phyloP scores from a whole-genome alignment of 257 asterid genomes.

The Ophiorrhiza pumila region DNA sequence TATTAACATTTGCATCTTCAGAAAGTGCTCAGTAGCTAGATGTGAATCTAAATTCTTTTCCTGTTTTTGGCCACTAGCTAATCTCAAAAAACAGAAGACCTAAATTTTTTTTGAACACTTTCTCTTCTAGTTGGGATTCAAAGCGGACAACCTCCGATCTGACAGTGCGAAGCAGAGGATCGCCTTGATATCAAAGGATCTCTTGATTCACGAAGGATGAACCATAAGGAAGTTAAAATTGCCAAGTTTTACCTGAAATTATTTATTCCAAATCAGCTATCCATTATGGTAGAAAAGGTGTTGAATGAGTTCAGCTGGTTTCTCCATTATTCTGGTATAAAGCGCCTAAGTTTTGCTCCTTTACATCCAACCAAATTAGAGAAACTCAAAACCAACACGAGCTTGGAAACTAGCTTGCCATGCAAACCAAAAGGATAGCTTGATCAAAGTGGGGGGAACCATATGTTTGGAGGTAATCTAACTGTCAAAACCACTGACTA shows the following conservation, averaged over 20 bases:
- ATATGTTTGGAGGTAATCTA: constrained; percentile 19
- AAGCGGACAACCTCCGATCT: constrained; percentile 69
- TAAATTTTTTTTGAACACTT: neutral
- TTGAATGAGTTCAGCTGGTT: constrained; percentile 4
- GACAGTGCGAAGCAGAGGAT: constrained; percentile 89
- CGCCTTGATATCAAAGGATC: constrained; percentile 66
- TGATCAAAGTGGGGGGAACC: constrained; percentile 10
- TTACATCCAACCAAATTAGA: constrained; percentile 10
- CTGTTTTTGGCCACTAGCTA: neutral
- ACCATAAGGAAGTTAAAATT: neutral
- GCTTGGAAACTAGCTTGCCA: constrained; percentile 6
- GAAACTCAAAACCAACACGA: constrained; percentile 10
- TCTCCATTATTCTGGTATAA: constrained; percentile 8
- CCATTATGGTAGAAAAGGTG: neutral
- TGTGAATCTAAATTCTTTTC: neutral
- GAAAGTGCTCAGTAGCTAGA: neutral
- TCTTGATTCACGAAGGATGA: constrained; percentile 41
- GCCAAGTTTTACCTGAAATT: constrained; percentile 12
- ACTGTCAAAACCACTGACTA: constrained; percentile 23
- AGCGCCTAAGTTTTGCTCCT: neutral
- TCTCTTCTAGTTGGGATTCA: constrained; percentile 64
- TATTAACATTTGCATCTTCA: neutral
- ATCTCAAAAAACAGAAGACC: neutral
- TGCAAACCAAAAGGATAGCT: neutral
- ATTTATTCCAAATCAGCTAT: neutral